These are phyloP conservation scores for Rhodomyrtus psidioides DNA, from an alignment of 441 rosid genomes.

Conservation along the genomic window DNA sequence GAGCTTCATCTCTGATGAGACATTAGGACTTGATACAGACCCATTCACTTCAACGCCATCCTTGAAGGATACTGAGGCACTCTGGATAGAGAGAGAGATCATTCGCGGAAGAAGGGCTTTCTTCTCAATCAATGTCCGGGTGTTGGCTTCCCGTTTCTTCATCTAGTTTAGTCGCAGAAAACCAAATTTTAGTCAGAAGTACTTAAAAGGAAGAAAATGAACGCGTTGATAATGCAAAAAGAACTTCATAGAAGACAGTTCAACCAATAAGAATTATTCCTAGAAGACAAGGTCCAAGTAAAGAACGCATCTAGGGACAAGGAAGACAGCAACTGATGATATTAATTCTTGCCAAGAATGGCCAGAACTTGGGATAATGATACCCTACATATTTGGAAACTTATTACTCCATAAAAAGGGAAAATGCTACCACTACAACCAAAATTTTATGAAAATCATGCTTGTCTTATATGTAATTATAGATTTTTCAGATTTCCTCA, in stretches of 20 bases:
- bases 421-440: neutral
- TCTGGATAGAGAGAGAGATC: slow-evolving; percentile 74
- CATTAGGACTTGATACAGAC: slow-evolving; percentile 37
- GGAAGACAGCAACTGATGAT: neutral
- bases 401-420: neutral
- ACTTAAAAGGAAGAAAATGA: neutral
- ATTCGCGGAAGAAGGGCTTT: slow-evolving; percentile 86
- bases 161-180: slow-evolving; percentile 31
- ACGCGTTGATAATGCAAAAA: neutral
- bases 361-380: neutral
- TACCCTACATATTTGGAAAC: neutral
- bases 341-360: neutral
- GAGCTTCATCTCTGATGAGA: slow-evolving; percentile 47
- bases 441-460: neutral
- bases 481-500: neutral
- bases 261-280: neutral
- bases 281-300: neutral
- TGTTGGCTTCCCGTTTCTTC: slow-evolving; percentile 59
- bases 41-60: slow-evolving; percentile 58
- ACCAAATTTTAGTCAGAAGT: neutral
- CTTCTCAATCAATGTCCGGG: slow-evolving; percentile 47
- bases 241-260: neutral
- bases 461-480: neutral
- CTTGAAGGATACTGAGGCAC: slow-evolving; percentile 49
- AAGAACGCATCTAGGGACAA: neutral